Base-by-base conservation (phyloP, 495 filamentous ascomycete genomes). In the Sphaerosporella brunnea region DNA sequence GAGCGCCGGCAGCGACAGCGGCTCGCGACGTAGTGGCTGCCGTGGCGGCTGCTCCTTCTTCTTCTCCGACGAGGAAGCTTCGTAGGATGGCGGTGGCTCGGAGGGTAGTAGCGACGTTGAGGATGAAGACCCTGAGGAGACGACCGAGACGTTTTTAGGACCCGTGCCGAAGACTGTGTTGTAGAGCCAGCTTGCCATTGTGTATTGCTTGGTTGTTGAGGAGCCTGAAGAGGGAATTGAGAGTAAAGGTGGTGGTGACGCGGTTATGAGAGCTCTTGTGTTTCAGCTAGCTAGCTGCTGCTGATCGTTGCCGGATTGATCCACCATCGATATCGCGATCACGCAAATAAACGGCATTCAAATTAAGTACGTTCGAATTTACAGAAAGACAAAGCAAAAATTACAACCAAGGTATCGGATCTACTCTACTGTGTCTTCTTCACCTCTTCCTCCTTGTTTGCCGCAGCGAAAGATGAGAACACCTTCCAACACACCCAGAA, bases 1-100 rank as follows among this genome's bases (percentile, higher is more conserved):
- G 20, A 97, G 69, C 44, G 80, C 73, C 5, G 92, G 86, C 2
- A 96, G 73, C 53, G 79, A 63, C 47, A 96, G 73, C 16, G 84
- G 83, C 37, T 66, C 66, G 15, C 70, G 70, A 15, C 64, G 68
- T 26, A 63, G 60, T 32, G 59, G 40, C 25, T 46, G 48, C 11
- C 28, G 11, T 15, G n/a, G 23, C 21, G 7, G 10, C 25, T 21
- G 51, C 39, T 36, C 36, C 15, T 30, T 36, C 24, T 23, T 51
- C 43, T 13, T 9, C 24, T n/a, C 28, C 7, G 39, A 9, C 1
- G 59, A 45, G 10, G 52, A 41, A 13, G 48, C 41, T 36, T 63
- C 58, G 47, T 60, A 60, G 39, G 48, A 53, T 23, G 42, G 54
- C 9, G 50, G 55, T 15, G 40, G 41, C 39, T 52, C 43, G 37